Evolutionary conservation across 768 basidiomycete species (phyloP), one percentile per base, ranked within the genome.

Genomic region (Pulveroboletus frians): DNA sequence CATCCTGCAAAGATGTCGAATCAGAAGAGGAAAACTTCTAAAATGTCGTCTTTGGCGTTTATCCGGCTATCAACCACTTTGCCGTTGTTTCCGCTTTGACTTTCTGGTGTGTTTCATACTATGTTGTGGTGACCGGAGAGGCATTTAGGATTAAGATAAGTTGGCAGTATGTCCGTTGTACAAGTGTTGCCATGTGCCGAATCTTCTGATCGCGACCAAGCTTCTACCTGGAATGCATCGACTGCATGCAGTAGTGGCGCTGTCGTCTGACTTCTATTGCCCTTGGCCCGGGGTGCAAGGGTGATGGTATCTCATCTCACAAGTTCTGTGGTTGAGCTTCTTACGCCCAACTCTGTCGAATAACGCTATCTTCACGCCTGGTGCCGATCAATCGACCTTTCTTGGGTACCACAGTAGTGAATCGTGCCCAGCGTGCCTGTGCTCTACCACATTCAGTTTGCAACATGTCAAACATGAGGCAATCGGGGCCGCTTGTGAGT

Each of bases 401-500:
- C 23, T 26, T 26, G 23, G 23, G 6, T 4, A 26, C 23, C 23
- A 6, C 23, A 26, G 23, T 30, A 30, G 29, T 10, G 11, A 3
- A 10, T 10, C 29, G 10, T 30, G 30, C 30, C 30, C 30, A 4
- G 9, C 30, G 32, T 23, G 10, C 21, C 23, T 41, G 21, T 49
- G 21, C 44, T 17, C 27, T 39, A 11, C 30, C 10, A 13, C 13
- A 39, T 58, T 52, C 13, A 9, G 42, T 13, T 13, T 20, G 1
- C 49, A 51, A 32, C 55, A 54, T 41, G 59, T 18, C 13, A 41
- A 54, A 43, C 52, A 39, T 39, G 51, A 60, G 58, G 58, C 49
- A 5, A 21, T 21, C 9, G n/a, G n/a, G n/a, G n/a, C n/a, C 2
- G 30, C 13, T 2, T 4, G 3, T 38, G 20, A 11, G 29, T 39